Base-by-base conservation (phyloP, 129 eudicot genomes). In the Pittosporum tobira region DNA sequence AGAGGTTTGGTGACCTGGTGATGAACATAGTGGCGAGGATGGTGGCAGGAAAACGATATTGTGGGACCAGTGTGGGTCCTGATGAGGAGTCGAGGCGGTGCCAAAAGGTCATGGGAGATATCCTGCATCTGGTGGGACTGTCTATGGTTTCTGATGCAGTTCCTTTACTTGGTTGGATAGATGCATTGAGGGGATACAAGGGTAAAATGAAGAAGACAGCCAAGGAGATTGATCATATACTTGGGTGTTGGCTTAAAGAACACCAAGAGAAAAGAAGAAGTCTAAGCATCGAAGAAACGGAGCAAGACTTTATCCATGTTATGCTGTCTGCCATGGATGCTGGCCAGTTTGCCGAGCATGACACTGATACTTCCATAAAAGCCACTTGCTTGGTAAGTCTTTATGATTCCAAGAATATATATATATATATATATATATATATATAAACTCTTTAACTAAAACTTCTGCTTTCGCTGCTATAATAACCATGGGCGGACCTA, bases 281-380 rank as follows among this genome's bases (percentile, higher is more conserved):
- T 16, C 12, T 36, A 18, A 6, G 60, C 43, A 54, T 28, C 14
- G 3, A 54, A 2, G 60, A 30, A 28, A 16, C 24, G 4, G 60
- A 54, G 58, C 37, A 52, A 4, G 60, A 30, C 60, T 54, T 54
- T 29, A 54, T 54, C 11, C 42, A 54, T 54, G 60, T 54, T 29
- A 29, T 54, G 60, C 6, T 54, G 16, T 54, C 60, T 29, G 21
- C n/a, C 26, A 28, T 29, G 59, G 25, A 54, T 45, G 49, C 0
- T 45, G 5, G 48, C 48, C 48, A 43, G 48, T 43, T 15, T 43
- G 18, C 48, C 7, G 49, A 3, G 5, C 50, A 48, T 7, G 12
- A 53, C 21, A 48, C 43, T 1, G 72, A 72, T 42, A 65, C 67
- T 18, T 9, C 67, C 42, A 59, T 59, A 18, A 72, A 72, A 25